Base-by-base conservation (phyloP, 2,329 filamentous ascomycete species). In the Aspergillus costaricaensis region DNA sequence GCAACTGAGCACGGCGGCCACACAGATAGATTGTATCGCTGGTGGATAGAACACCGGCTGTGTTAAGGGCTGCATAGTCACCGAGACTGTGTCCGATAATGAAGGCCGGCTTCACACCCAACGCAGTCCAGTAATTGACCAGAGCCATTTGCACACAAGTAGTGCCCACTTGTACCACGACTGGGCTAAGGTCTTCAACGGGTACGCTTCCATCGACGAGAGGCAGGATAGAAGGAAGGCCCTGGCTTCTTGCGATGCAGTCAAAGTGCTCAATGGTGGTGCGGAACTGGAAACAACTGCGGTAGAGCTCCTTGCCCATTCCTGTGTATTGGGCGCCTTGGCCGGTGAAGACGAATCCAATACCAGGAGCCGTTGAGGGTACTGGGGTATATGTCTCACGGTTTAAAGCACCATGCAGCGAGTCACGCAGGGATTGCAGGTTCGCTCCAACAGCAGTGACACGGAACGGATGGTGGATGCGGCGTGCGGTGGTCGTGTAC, bases 401-500 rank as follows among this genome's bases (percentile, higher is more conserved):
- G 9, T 23, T 63, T 61, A 38, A 62, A 62, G 17, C 51, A 12
- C 38, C 32, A 23, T 53, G 55, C 19, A 66, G 57, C 60, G 64
- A 51, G 12, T 62, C 60, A 23, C 49, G 48, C 14, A 60, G 23
- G 2, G 41, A 48, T 39, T 59, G 58, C 17, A 64, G 30, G 15
- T 66, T 67, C 2, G 70, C 67, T 3, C 69, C 72, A 15, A 62
- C 60, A 4, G 69, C 67, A 39, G 65, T 65, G 1, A 69, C 65
- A 23, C 72, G 64, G 63, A 72, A 74, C 17, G 65, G 63, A 63
- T 82, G 78, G 55, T 82, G 80, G 8, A 74, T 70, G 2, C 80
- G 77, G 36, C 81, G 74, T 14, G 89, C 89, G 4, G 88, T 90
- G 0, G 86, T 87, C 1, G 86, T 88, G 73, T 91, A 91, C 0